phyloP scores from a whole-genome alignment of 768 basidiomycete genomes.

The Russula lepida region DNA sequence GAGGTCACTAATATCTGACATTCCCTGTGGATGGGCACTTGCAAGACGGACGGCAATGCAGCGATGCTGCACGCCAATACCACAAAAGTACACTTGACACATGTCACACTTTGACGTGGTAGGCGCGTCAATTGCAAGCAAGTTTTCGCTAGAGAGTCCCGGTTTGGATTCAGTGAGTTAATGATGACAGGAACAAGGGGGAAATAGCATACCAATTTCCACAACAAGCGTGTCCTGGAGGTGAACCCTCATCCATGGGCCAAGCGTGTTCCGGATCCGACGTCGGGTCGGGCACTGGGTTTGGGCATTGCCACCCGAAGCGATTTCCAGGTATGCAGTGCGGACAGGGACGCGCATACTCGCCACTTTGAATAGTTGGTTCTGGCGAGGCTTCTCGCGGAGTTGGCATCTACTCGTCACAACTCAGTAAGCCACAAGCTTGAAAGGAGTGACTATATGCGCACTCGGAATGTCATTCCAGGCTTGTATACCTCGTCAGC shows the following conservation, averaged over 20 bases:
- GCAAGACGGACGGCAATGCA: constrained; percentile 53
- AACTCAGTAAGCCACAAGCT: not conserved
- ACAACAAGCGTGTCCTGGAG: constrained; percentile 73
- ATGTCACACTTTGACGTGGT: constrained; percentile 78
- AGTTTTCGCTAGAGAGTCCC: constrained; percentile 48
- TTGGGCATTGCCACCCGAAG: constrained; percentile 75
- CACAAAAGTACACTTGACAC: constrained; percentile 77
- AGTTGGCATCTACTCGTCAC: constrained; percentile 50
- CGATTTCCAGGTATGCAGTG: constrained; percentile 63
- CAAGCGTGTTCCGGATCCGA: constrained; percentile 64
- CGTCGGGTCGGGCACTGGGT: constrained; percentile 66
- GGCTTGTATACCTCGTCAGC: constrained; percentile 72
- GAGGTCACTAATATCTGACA: constrained; percentile 63
- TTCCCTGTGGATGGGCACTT: constrained; percentile 59
- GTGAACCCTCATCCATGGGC: constrained; percentile 67
- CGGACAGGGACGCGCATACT: constrained; percentile 71
- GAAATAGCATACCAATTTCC: constrained; percentile 61
- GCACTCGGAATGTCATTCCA: constrained; percentile 55
- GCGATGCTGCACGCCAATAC: constrained; percentile 65
- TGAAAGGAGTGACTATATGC: constrained; percentile 23
- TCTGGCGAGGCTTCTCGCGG: constrained; percentile 73
- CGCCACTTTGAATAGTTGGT: constrained; percentile 53
- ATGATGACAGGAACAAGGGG: not conserved
- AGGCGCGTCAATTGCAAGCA: constrained; percentile 65
- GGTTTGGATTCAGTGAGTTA: not conserved